phyloP scores from a whole-genome alignment of 1,284 basidiomycete genomes.

The Boletus sp. region DNA sequence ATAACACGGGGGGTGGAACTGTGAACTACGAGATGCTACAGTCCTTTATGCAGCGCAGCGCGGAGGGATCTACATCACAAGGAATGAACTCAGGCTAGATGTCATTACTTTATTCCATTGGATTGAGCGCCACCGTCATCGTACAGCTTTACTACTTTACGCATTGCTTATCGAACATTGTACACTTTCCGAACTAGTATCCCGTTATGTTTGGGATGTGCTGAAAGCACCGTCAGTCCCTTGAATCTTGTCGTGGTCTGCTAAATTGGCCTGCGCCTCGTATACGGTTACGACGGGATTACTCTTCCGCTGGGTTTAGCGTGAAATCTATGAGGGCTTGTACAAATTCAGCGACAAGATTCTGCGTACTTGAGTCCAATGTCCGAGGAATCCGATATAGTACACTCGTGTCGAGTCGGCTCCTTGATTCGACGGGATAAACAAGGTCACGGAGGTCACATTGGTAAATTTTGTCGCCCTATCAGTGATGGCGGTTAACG shows the following conservation, averaged over 20 bases:
- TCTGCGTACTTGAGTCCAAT: constrained; percentile 66
- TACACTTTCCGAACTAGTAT: constrained; percentile 5
- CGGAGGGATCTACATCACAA: constrained; percentile 34
- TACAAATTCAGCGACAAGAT: neutral
- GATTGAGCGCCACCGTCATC: neutral
- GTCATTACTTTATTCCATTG: neutral
- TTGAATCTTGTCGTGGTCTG: constrained; percentile 77
- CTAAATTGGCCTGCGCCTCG: constrained; percentile 74
- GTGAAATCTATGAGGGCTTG: constrained; percentile 3
- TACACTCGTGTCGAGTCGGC: constrained; percentile 68
- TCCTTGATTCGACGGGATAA: constrained; percentile 72
- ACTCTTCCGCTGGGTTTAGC: constrained; percentile 51
- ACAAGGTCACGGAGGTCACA: constrained; percentile 68
- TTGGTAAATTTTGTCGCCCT: constrained; percentile 79
- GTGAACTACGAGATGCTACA: constrained; percentile 58
- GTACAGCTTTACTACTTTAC: constrained; percentile 20
- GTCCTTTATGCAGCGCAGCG: constrained; percentile 59
- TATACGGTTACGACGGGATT: constrained; percentile 75
- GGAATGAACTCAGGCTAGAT: constrained; percentile 20
- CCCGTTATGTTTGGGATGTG: constrained; percentile 32
- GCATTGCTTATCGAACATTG: constrained; percentile 7
- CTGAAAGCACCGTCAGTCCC: constrained; percentile 62
- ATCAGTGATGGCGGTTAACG: neutral
- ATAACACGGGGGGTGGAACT: constrained; percentile 27
- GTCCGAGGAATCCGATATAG: constrained; percentile 78